phyloP scores from a whole-genome alignment of 805 yeast species.

The Dipodascus geniculatus region DNA sequence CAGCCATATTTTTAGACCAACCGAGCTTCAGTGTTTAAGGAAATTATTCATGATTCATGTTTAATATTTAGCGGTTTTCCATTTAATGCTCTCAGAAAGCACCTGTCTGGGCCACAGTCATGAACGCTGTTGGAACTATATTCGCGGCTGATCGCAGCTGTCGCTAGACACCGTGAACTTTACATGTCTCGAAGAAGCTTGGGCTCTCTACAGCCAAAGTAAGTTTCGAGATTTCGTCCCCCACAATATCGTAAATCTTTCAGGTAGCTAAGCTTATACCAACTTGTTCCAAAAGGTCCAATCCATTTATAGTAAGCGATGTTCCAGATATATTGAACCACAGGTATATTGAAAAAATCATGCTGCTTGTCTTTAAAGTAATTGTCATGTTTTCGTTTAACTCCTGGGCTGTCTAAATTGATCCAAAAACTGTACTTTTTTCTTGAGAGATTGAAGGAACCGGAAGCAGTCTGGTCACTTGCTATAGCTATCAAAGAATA shows the following conservation, averaged over 20 bases:
- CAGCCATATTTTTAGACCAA: background rate
- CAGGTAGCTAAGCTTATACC: background rate
- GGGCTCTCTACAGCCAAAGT: no score
- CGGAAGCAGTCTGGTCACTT: no score
- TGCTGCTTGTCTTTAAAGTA: background rate
- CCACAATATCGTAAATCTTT: background rate
- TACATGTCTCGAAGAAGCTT: no score
- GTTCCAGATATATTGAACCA: background rate
- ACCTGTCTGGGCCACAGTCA: no score
- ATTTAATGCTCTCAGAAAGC: no score
- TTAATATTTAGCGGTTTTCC: no score
- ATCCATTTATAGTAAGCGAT: background rate
- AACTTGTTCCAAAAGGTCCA: background rate
- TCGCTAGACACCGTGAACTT: no score
- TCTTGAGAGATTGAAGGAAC: background rate
- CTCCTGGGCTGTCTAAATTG: background rate
- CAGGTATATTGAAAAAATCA: background rate
- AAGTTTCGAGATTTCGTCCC: no score
- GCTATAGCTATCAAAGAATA: no score
- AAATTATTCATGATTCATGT: background rate
- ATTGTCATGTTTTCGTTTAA: background rate
- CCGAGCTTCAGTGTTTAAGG: background rate
- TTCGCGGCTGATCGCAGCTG: no score
- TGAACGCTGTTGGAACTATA: no score
- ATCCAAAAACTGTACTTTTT: background rate